Evolutionary conservation across 768 basidiomycete genomes (phyloP).

Genomic region (Butyriboletus loyo): DNA sequence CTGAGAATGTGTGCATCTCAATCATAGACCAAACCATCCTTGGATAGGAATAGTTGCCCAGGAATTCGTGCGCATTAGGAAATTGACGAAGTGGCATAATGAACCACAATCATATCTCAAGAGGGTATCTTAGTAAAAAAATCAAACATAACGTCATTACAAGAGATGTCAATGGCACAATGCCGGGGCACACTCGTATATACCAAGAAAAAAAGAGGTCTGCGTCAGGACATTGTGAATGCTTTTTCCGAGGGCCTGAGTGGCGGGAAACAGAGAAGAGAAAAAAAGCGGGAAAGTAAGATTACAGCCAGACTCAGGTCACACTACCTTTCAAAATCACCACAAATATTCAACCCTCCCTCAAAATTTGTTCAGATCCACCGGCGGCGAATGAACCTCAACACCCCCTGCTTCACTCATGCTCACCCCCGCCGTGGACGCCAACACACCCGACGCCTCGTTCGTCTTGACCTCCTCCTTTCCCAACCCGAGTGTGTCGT

Average conservation of each 20-base stretch:
- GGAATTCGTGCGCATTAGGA: neutral
- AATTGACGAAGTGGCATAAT: too few species aligned
- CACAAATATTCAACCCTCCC: neutral
- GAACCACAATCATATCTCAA: too few species aligned
- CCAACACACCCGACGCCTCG: slow-evolving; percentile 48
- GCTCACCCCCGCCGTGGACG: slow-evolving; percentile 45
- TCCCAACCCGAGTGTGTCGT: slow-evolving; percentile 54
- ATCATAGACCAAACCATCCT: too few species aligned
- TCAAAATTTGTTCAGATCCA: slow-evolving; percentile 32
- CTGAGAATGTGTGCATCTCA: too few species aligned
- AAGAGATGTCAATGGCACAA: neutral
- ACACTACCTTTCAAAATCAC: neutral
- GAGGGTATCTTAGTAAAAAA: too few species aligned
- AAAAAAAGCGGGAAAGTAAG: neutral
- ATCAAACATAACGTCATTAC: slow-evolving; percentile 9
- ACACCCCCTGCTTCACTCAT: slow-evolving; percentile 66
- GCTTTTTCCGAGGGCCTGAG: neutral
- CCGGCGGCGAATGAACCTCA: slow-evolving; percentile 16
- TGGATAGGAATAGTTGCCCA: too few species aligned
- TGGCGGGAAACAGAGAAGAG: neutral
- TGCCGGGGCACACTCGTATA: neutral
- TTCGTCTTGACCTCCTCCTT: slow-evolving; percentile 60
- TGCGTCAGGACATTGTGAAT: neutral
- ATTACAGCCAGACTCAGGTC: neutral
- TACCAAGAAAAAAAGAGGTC: neutral